Conservation (phyloP, 371 early-diverging fungal genomes). For the Zopfochytrium polystomum region DNA sequence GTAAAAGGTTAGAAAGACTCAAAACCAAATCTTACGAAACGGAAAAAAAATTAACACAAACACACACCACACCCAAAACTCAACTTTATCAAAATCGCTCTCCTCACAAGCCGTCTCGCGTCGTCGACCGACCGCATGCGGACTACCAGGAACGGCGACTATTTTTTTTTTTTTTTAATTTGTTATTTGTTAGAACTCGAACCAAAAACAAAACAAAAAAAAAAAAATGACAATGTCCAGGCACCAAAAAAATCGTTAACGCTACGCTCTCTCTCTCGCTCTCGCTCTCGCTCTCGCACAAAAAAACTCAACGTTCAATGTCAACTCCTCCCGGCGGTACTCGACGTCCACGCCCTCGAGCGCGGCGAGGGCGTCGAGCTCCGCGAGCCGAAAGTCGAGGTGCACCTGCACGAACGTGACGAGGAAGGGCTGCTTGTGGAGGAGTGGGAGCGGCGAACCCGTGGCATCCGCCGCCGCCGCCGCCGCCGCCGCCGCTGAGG, state of each 20-base stretch:
- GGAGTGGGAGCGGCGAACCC: too few relatives aligned
- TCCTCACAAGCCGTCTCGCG: conserved; percentile 70
- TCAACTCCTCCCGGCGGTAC: conserved; percentile 33
- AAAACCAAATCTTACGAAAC: too few relatives aligned
- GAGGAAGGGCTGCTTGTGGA: conserved; percentile 39
- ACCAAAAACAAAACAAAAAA: background rate
- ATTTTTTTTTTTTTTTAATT: too few relatives aligned
- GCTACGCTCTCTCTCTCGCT: conserved; percentile 45
- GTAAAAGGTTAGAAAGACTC: background rate
- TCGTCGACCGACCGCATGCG: conserved; percentile 65
- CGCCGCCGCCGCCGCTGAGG: background rate
- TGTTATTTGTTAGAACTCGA: too few relatives aligned
- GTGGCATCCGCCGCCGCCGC: conserved; percentile 4
- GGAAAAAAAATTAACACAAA: too few relatives aligned
- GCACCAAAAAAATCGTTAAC: background rate
- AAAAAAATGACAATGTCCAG: background rate
- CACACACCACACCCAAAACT: too few relatives aligned
- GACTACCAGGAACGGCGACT: conserved; percentile 79
- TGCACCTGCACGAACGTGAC: conserved; percentile 53
- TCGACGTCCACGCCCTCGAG: conserved; percentile 73
- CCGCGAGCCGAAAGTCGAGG: conserved; percentile 47
- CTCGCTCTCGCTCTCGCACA: too few relatives aligned
- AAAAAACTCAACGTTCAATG: conserved; percentile 20
- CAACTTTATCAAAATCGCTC: conserved; percentile 84
- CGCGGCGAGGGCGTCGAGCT: conserved; percentile 64